These are phyloP conservation scores for Gautieria morchelliformis DNA, from an alignment of 768 basidiomycete genomes.

Conservation along the genomic window DNA sequence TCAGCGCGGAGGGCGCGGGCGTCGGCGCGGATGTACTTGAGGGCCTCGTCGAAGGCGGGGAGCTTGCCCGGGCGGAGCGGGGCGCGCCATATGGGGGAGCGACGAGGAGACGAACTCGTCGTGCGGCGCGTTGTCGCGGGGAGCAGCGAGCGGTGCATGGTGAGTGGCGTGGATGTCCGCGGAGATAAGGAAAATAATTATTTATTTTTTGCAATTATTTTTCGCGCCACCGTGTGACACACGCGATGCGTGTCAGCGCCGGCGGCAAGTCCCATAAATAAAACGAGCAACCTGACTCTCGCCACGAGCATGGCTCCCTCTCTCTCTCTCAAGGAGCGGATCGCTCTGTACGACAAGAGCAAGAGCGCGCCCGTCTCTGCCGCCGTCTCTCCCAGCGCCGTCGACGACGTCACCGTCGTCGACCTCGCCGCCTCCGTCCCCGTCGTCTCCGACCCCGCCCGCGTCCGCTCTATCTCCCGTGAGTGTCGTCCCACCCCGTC, in stretches of 20 bases:
- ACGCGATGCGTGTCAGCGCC: too few species aligned
- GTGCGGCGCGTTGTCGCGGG: neutral
- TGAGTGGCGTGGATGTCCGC: neutral
- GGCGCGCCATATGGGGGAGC: constrained; percentile 38
- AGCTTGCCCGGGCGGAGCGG: constrained; percentile 54
- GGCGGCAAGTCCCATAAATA: too few species aligned
- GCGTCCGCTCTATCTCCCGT: neutral
- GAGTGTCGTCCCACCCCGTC: neutral
- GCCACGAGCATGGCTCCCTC: too few species aligned
- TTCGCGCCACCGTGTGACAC: too few species aligned
- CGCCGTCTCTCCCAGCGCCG: constrained; percentile 2
- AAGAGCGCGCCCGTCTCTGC: constrained; percentile 6
- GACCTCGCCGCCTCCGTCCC: too few species aligned
- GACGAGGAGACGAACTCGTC: neutral
- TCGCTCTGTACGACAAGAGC: too few species aligned
- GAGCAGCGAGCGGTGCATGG: neutral
- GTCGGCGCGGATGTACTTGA: constrained; percentile 60
- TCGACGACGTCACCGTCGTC: neutral
- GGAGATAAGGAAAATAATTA: too few species aligned
- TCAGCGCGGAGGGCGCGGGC: constrained; percentile 38
- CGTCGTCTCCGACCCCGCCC: neutral
- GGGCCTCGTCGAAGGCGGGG: constrained; percentile 79
- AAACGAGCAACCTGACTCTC: too few species aligned
- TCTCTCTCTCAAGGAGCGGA: too few species aligned
- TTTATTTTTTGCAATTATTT: too few species aligned